phyloP scores from a whole-genome alignment of 306 rosid genomes.

The cucumber (Cucumis sativus) region Cucumber_9930_V3 NC_026657.2:33828501-33829000 shows the following conservation, averaged over 20 bases:
- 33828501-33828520: too few relatives aligned
- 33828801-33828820: too few relatives aligned
- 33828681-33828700: background rate
- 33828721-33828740: background rate
- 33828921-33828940: background rate
- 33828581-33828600: too few relatives aligned
- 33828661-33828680: too few relatives aligned
- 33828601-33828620: too few relatives aligned
- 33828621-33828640: too few relatives aligned
- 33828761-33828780: background rate
- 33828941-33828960: background rate
- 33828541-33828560: too few relatives aligned
- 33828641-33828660: too few relatives aligned
- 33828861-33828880: background rate
- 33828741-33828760: background rate
- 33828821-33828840: too few relatives aligned
- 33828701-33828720: background rate
- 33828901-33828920: background rate
- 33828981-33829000: background rate
- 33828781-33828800: background rate
- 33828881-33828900: background rate
- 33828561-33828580: too few relatives aligned
- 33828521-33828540: too few relatives aligned
- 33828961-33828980: background rate
- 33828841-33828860: too few relatives aligned